Evolutionary conservation across 768 basidiomycete genomes (phyloP).

Genomic region (Macrolepiota albuminosa): DNA sequence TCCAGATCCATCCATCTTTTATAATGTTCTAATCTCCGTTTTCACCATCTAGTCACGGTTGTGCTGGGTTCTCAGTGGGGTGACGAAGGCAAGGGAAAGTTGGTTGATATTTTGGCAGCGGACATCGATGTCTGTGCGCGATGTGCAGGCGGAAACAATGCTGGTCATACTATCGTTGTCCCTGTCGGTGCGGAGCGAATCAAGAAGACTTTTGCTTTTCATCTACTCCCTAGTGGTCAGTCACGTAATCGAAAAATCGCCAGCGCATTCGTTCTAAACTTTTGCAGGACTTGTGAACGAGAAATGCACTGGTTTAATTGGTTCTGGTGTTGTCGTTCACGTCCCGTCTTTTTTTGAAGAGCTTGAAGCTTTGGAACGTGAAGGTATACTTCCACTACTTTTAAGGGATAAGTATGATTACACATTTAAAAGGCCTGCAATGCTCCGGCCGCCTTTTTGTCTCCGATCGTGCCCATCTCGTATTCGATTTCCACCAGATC

Average conservation of each 20-base stretch:
- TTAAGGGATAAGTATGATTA: neutral
- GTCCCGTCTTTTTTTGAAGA: conserved; percentile 93
- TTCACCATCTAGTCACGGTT: conserved; percentile 45
- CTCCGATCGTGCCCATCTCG: conserved; percentile 94
- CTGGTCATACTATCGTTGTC: conserved; percentile 96
- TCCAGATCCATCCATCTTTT: neutral
- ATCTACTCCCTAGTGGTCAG: conserved; percentile 87
- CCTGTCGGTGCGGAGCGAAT: conserved; percentile 62
- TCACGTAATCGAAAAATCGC: neutral
- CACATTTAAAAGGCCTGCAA: conserved; percentile 62
- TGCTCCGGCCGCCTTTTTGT: conserved; percentile 84
- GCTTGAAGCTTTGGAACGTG: conserved; percentile 75
- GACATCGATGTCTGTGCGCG: conserved; percentile 90
- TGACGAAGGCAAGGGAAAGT: conserved; percentile 92
- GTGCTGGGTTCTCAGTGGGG: conserved; percentile 91
- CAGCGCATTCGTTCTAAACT: conserved; percentile 2
- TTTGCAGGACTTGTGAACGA: conserved; percentile 78
- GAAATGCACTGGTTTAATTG: conserved; percentile 81
- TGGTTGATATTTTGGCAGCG: conserved; percentile 93
- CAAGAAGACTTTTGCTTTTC: conserved; percentile 90
- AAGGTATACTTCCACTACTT: conserved; percentile 49
- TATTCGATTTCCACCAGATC: conserved; percentile 99
- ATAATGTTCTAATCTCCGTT: neutral
- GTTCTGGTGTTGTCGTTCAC: conserved; percentile 94
- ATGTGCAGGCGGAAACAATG: conserved; percentile 98